These are phyloP conservation scores for Cynara cardunculus DNA, from an alignment of 129 eudicot species.

Conservation along the genomic window DNA sequence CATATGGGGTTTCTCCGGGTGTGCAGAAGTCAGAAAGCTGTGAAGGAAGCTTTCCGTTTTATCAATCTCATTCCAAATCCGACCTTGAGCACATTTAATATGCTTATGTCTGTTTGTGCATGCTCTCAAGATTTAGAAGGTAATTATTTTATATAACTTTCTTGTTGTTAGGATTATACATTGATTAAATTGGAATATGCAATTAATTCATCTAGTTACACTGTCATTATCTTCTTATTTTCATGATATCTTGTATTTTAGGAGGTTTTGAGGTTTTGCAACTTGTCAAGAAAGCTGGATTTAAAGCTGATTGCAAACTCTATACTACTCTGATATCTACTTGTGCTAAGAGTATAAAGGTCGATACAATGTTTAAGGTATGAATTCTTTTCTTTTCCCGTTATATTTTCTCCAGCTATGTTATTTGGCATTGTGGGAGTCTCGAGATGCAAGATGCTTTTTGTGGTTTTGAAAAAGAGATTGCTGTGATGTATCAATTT, in stretches of 20 bases:
- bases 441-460: constrained; percentile 5
- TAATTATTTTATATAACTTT: constrained; percentile 19
- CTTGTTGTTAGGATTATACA: not conserved
- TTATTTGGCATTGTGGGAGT: not conserved
- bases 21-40: constrained; percentile 81
- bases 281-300: constrained; percentile 71
- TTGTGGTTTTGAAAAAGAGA: not conserved
- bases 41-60: constrained; percentile 87
- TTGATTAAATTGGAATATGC: constrained; percentile 1
- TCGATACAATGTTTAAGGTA: constrained; percentile 95
- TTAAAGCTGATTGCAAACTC: constrained; percentile 85
- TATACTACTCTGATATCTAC: constrained; percentile 94
- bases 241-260: constrained; percentile 25
- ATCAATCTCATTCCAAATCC: constrained; percentile 75
- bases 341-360: constrained; percentile 93
- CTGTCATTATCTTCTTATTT: not conserved
- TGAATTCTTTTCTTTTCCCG: constrained; percentile 3
- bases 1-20: constrained; percentile 62
- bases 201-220: not conserved
- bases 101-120: constrained; percentile 93
- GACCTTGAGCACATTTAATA: constrained; percentile 88
- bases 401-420: not conserved
- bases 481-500: not conserved
- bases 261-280: constrained; percentile 83
- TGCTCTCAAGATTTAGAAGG: constrained; percentile 76